Evolutionary conservation across 352 stramenopile species (phyloP), one percentile per base, ranked within the genome.

Genomic region (Phytophthora tentaculata): DNA sequence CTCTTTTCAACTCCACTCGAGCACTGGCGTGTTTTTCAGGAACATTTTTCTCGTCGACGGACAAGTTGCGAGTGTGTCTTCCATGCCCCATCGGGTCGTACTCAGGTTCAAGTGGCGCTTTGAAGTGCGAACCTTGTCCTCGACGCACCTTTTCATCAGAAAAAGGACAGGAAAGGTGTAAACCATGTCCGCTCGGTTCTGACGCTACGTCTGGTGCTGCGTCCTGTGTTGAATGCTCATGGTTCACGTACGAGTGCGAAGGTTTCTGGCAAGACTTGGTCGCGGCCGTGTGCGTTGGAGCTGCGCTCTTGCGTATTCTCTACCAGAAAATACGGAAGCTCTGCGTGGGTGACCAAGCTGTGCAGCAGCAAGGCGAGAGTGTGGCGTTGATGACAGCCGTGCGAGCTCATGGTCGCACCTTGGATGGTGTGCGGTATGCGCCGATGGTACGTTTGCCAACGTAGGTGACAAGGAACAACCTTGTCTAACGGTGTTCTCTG

Each of bases 191-290:
- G 5, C 32, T 64, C 17, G 79, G 79, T 22, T 41, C 75, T 3
- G 84, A 84, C 26, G 57, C 80, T 5, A 24, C 56, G 17, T 14
- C 56, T 5, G 80, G 82, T 9, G 70, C 84, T 28, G 72, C 56
- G 1, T 52, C 39, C 3, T 92, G 82, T 63, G 60, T 79, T 16
- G 37, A 71, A 20, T 93, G 83, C 60, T 70, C 55, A 32, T 91
- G 78, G 65, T 84, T 86, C 44, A 81, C 75, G 20, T 79, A 79
- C 29, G 70, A 58, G 23, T 91, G 82, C 56, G 56, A 75, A 41
- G 77, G 75, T n/a, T 92, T 92, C 58, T 89, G 73, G 74, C 66
- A 76, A 50, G 70, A 90, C 45, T 56, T 92, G 10, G 4, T 79
- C 3, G 19, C 80, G 26, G 72, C 74, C 2, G 20, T 67, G 14